Percentiles rank a stretch among this genome's conserved stretches.
Conservation (phyloP, 768 basidiomycete genomes). For the Tricholoma sp. region DNA sequence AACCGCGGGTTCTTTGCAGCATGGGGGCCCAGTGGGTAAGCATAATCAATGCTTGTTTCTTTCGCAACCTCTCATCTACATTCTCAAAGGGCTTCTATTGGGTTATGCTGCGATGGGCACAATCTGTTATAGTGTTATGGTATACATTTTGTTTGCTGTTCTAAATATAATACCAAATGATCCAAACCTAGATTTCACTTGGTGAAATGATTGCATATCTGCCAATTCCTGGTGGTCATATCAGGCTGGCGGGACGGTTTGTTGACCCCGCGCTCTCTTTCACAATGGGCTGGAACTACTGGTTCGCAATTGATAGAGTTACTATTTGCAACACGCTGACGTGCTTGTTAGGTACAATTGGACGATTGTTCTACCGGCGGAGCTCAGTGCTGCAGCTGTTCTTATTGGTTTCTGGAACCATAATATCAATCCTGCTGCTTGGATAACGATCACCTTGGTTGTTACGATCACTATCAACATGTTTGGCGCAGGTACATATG, state of each 20-base stretch:
- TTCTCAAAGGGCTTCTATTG: slow-evolving; percentile 50
- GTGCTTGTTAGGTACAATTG: slow-evolving; percentile 43
- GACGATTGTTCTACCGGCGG: slow-evolving; percentile 65
- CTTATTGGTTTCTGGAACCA: slow-evolving; percentile 71
- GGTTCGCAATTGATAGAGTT: slow-evolving; percentile 19
- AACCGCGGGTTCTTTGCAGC: slow-evolving; percentile 40
- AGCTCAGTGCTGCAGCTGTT: slow-evolving; percentile 70
- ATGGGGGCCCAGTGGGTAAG: slow-evolving; percentile 67
- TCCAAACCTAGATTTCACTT: slow-evolving; percentile 47
- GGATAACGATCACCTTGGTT: slow-evolving; percentile 73
- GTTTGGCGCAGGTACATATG: slow-evolving; percentile 73
- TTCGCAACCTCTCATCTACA: not conserved
- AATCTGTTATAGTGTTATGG: slow-evolving; percentile 73
- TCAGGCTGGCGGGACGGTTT: slow-evolving; percentile 77
- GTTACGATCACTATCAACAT: slow-evolving; percentile 76
- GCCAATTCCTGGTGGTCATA: slow-evolving; percentile 76
- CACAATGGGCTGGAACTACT: slow-evolving; percentile 50
- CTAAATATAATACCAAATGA: not conserved
- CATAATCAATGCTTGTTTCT: not conserved
- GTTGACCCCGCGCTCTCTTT: slow-evolving; percentile 70
- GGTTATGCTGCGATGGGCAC: slow-evolving; percentile 64
- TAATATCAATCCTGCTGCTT: slow-evolving; percentile 58
- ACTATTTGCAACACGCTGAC: not conserved
- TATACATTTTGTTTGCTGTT: slow-evolving; percentile 17
- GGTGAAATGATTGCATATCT: slow-evolving; percentile 77